Base-by-base conservation (phyloP, 2,329 filamentous ascomycete species). In the Neonectria coccinea region DNA sequence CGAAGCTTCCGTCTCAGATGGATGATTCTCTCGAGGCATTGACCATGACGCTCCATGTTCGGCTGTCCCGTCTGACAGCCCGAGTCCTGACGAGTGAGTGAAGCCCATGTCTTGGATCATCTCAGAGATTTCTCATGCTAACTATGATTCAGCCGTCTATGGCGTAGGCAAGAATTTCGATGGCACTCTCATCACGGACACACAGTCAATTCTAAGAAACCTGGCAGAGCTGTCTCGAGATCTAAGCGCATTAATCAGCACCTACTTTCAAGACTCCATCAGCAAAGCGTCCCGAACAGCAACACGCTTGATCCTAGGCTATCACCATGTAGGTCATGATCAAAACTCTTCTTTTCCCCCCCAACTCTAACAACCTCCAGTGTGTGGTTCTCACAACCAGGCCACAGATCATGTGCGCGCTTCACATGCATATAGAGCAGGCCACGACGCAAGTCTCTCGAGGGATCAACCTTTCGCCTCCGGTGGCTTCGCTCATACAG, bases 351-450 rank as follows among this genome's bases (percentile, higher is more conserved):
- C 20, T 6, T 9, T 4, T 3, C 27, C 2, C 3, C 14, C 2
- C 4, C 6, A 11, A 36, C 18, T 14, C 59, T 73, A 5, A 71
- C 16, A 57, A 20, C 0, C 5, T 1, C 0, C 10, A 74, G 73
- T 76, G 74, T 10, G 73, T 76, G 0, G 74, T 76, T 4, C 70
- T 76, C 10, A 76, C 74, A 1, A 76, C 74, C 0, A 64, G 74
- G 1, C 74, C 74, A 1, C 73, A 76, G 16, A 76, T 76, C 9
- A 76, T 76, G 74, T 76, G 74, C n/a, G 75, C 75, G 0, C 55
- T 78, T 2, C 76, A 77, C 20, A 76, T 77, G 64, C 73, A 75
- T 8, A 75, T 76, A 1, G 74, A 74, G 25, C 70, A 73, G 42
- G 67, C 69, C 2, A 70, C 68, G 20, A 72, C 65, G 3, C 69